These are phyloP conservation scores for Prunus fruticosa DNA, from an alignment of 306 rosid genomes.

Conservation along the genomic window DNA sequence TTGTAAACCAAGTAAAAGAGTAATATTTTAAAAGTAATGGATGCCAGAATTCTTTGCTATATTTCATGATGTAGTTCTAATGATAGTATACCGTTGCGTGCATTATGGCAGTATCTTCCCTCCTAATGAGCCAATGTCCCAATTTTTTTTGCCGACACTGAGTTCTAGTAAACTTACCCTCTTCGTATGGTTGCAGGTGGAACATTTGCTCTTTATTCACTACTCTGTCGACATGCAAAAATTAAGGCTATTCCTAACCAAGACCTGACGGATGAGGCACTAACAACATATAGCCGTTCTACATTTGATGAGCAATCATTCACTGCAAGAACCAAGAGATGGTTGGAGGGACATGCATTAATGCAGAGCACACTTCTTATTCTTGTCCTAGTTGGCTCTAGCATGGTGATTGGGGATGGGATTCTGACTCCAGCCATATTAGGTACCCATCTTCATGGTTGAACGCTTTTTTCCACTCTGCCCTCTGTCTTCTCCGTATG, in stretches of 20 bases:
- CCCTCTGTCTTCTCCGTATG: background rate
- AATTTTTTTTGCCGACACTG: conserved; percentile 6
- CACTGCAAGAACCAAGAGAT: conserved; percentile 87
- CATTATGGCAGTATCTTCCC: background rate
- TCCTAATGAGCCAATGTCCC: background rate
- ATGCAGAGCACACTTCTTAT: conserved; percentile 69
- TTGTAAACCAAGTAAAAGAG: too few relatives aligned
- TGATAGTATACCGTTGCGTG: background rate
- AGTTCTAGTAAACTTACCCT: conserved; percentile 8
- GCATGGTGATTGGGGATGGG: conserved; percentile 98
- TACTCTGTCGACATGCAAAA: conserved; percentile 94
- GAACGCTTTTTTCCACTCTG: background rate
- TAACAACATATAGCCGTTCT: conserved; percentile 84
- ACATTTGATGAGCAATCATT: conserved; percentile 72
- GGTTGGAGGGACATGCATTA: conserved; percentile 64
- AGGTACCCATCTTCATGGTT: conserved; percentile 40
- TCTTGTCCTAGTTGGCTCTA: conserved; percentile 92
- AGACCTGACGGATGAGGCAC: conserved; percentile 91
- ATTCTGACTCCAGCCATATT: conserved; percentile 98
- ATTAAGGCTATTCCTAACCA: conserved; percentile 86
- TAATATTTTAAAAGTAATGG: too few relatives aligned
- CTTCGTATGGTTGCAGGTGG: conserved; percentile 56
- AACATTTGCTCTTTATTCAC: conserved; percentile 91
- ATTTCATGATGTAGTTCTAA: background rate
- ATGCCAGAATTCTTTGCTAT: background rate